Evolutionary conservation across 805 yeast species (phyloP), one percentile per base, ranked within the genome.

Genomic region (Candida chilensis): DNA sequence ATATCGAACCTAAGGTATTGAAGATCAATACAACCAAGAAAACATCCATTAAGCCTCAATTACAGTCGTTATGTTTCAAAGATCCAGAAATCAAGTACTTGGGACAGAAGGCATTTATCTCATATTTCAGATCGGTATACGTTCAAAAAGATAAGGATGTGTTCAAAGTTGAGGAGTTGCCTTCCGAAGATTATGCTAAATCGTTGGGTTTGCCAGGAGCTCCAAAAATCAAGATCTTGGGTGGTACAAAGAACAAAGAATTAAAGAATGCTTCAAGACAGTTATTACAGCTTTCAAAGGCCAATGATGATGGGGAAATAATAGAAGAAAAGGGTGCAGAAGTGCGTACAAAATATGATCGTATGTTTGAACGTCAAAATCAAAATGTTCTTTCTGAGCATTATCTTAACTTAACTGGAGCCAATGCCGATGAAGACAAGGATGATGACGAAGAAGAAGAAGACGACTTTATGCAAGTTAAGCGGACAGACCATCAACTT

Each of bases 141-240:
- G 63, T 92, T 28, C 96, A 88, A 54, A 77, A 79, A 45, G 95
- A 90, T 48, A 86, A 86, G 52, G 82, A 78, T 22, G 78, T 88
- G 9, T 92, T 92, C 58, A 74, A 81, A 40, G 67, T 87, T 24
- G 82, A 77, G 9, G 73, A 74, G 28, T 50, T 90, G 3, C 94
- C 95, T 3, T 58, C 79, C 3, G 96, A 90, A 39, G 83, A 72
- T 33, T 87, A 64, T 54, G 97, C 99, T 4, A 72, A 72, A 35
- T 82, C 95, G 4, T 54, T 88, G 28, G 99, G 99, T 7, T 67
- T 92, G 26, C 96, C 97, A 1, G 95, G 96, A 32, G 95, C 95
- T 3, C 99, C 99, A 26, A 79, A 83, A 44, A 81, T 92, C 44
- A 87, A 85, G 50, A 69, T 90, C 33, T 57, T 64, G 39, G 70